These are phyloP conservation scores for Lachnellula subtilissima DNA, from an alignment of 2,329 filamentous ascomycete genomes.

Conservation along the genomic window DNA sequence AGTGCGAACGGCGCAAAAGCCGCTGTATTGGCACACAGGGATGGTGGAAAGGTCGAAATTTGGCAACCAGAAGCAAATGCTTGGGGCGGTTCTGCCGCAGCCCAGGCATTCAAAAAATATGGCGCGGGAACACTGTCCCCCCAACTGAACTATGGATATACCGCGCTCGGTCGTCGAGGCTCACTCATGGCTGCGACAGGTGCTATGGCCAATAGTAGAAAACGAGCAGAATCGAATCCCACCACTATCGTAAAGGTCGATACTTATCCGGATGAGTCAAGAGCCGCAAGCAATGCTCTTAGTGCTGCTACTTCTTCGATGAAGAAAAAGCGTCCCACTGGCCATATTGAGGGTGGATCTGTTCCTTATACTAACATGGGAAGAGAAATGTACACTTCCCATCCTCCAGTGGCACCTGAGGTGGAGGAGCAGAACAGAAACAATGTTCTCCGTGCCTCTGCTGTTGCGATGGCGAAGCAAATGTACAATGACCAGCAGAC, in stretches of 20 bases:
- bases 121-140: constrained; percentile 35
- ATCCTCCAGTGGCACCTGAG: constrained; percentile 67
- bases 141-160: constrained; percentile 42
- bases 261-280: constrained; percentile 52
- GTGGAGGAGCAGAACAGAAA: constrained; percentile 68
- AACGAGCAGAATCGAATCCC: constrained; percentile 60
- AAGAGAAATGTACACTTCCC: constrained; percentile 71
- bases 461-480: constrained; percentile 81
- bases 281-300: constrained; percentile 62
- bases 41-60: constrained; percentile 46
- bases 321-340: constrained; percentile 6
- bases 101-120: constrained; percentile 57
- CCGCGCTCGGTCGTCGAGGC: constrained; percentile 51
- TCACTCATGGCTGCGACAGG: constrained; percentile 73
- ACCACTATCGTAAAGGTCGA: constrained; percentile 32
- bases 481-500: constrained; percentile 73
- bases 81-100: constrained; percentile 63
- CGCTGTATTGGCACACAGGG: constrained; percentile 60
- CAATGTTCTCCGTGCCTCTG: constrained; percentile 73
- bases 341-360: constrained; percentile 53
- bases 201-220: constrained; percentile 58
- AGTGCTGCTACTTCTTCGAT: constrained; percentile 59
- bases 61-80: constrained; percentile 43
- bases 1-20: constrained; percentile 69
- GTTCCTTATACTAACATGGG: constrained; percentile 63